These are phyloP conservation scores for Sporisorium iseilematis-ciliati DNA, from an alignment of 1,284 basidiomycete species.

Conservation along the genomic window DNA sequence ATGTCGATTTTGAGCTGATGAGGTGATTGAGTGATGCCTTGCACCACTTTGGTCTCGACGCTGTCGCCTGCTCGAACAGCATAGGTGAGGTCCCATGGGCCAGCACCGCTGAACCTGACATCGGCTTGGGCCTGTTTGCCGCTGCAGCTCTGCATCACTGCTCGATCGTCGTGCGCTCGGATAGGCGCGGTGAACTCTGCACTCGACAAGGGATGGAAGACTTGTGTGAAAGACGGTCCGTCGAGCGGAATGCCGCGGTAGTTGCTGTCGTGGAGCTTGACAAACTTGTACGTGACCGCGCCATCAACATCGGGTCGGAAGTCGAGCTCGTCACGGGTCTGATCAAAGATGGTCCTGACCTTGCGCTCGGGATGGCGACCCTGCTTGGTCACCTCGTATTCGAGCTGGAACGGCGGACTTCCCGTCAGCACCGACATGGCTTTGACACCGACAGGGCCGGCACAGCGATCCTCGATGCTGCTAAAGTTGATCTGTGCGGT, in stretches of 20 bases:
- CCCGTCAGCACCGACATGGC: conserved; percentile 88
- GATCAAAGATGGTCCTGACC: conserved; percentile 74
- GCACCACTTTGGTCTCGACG: conserved; percentile 47
- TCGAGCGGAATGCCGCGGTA: conserved; percentile 77
- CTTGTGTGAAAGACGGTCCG: conserved; percentile 63
- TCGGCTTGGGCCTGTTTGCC: conserved; percentile 61
- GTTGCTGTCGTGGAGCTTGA: conserved; percentile 83
- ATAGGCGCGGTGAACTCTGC: conserved; percentile 60
- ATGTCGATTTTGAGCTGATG: conserved; percentile 68
- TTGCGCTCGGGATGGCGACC: conserved; percentile 69
- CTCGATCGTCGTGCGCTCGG: conserved; percentile 40
- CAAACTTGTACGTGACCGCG: conserved; percentile 87
- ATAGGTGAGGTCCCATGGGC: conserved; percentile 67
- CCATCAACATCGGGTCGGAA: conserved; percentile 89
- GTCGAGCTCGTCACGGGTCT: conserved; percentile 84
- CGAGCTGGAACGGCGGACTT: conserved; percentile 89
- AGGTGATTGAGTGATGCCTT: conserved; percentile 61
- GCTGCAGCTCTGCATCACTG: conserved; percentile 66
- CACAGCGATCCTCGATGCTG: conserved; percentile 85
- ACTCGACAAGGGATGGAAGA: conserved; percentile 65
- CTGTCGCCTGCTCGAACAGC: conserved; percentile 48
- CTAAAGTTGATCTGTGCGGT: conserved; percentile 87
- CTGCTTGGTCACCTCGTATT: conserved; percentile 79
- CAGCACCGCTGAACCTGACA: conserved; percentile 60
- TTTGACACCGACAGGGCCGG: conserved; percentile 91